A percentile compares a stretch with the other conserved stretches of the same genome.
These are phyloP conservation scores for Entomortierella parvispora DNA, from an alignment of 192 early-diverging fungal species.

Conservation along the genomic window DNA sequence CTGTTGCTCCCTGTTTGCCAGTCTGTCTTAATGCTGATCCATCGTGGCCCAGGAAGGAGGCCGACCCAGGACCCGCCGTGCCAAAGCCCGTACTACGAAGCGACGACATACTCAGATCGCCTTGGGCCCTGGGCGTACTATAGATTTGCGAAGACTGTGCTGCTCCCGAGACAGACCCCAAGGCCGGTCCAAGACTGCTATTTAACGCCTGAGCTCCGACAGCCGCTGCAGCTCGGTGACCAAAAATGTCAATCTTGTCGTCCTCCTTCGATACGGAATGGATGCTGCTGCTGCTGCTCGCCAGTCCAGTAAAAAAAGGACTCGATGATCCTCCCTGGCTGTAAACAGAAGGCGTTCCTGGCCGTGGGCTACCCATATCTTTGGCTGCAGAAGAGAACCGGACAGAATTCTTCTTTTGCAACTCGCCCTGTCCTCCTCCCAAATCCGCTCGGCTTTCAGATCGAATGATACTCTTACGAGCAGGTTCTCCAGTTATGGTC, in stretches of 20 bases:
- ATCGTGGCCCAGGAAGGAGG: conserved; percentile 18
- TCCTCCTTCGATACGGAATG: conserved; percentile 26
- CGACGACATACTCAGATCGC: neutral
- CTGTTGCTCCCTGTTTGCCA: neutral
- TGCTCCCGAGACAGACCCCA: conserved; percentile 41
- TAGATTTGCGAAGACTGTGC: conserved; percentile 12
- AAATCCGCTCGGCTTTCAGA: neutral
- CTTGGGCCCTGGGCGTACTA: conserved; percentile 12
- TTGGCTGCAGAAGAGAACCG: conserved; percentile 18
- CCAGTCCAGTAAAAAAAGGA: conserved; percentile 23
- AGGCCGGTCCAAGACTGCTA: conserved; percentile 40
- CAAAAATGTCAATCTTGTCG: conserved; percentile 31
- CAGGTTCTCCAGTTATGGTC: neutral
- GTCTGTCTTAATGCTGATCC: conserved; percentile 2
- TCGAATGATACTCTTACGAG: neutral
- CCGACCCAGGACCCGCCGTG: neutral
- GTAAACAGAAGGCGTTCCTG: conserved; percentile 23
- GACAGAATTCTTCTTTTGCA: conserved; percentile 18
- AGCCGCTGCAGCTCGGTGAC: conserved; percentile 11
- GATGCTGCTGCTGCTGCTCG: conserved; percentile 6
- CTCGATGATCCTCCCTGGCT: conserved; percentile 9
- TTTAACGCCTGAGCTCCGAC: conserved; percentile 7
- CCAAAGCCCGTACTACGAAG: conserved; percentile 2
- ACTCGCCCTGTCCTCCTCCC: conserved; percentile 9
- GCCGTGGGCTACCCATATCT: conserved; percentile 16